A percentile compares a stretch with the other conserved stretches of the same genome.
These are phyloP conservation scores for Aspergillus amoenus DNA, from an alignment of 2,329 filamentous ascomycete genomes.

Conservation along the genomic window DNA sequence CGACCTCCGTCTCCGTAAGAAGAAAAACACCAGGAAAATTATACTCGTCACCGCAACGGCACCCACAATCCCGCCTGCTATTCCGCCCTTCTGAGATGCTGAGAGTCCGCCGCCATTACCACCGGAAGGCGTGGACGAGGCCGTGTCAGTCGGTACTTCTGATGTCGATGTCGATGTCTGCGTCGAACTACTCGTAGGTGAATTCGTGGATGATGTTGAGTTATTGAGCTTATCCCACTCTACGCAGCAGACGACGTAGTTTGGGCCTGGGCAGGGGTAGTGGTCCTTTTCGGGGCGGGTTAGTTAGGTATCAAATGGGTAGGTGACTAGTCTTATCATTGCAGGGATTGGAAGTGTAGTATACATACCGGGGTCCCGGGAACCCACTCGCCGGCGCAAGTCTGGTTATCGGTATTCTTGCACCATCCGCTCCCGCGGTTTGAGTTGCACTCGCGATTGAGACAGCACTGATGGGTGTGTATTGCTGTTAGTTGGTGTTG, in stretches of 20 bases:
- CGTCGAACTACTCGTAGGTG: neutral
- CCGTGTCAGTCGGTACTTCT: neutral
- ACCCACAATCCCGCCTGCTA: conserved; percentile 13
- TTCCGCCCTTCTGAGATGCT: conserved; percentile 10
- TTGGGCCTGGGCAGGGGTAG: conserved; percentile 10
- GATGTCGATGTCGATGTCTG: neutral
- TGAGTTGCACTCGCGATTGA: conserved; percentile 5
- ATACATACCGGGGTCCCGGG: conserved; percentile 6
- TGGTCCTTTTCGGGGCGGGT: neutral
- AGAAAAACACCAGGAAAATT: neutral
- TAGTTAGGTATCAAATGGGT: neutral
- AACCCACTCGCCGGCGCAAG: conserved; percentile 11
- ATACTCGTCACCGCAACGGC: conserved; percentile 5
- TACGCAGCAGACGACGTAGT: conserved; percentile 12
- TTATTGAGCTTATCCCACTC: conserved; percentile 8
- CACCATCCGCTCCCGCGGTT: conserved; percentile 7
- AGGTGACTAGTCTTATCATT: too few relatives aligned
- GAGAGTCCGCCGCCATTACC: neutral
- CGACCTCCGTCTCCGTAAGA: neutral
- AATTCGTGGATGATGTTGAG: neutral
- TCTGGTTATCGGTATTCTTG: conserved; percentile 12
- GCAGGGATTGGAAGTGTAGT: neutral
- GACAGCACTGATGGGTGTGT: conserved; percentile 4
- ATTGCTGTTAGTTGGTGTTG: neutral
- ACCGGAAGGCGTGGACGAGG: neutral